phyloP scores from a whole-genome alignment of 2,329 filamentous ascomycete genomes.

The Aspergillus proliferans region DNA sequence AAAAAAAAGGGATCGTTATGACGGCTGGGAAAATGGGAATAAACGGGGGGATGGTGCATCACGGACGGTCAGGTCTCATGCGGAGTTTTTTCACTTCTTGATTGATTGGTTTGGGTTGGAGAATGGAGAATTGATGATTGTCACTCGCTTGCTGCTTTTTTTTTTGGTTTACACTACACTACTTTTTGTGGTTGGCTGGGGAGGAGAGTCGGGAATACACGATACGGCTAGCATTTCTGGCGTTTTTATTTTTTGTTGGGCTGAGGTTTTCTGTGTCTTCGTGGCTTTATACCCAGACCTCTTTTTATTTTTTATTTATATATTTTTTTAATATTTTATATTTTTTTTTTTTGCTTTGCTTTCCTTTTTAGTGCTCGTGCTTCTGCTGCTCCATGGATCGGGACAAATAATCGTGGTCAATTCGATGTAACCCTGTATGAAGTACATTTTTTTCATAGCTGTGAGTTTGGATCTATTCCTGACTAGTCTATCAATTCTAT shows the following conservation, averaged over 20 bases:
- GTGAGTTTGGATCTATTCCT: too few relatives aligned
- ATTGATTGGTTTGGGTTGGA: not conserved
- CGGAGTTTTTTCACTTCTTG: not conserved
- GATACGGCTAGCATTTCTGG: not conserved
- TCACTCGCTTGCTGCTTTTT: too few relatives aligned
- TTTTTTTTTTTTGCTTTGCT: not conserved
- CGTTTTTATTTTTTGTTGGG: slow-evolving; percentile 1
- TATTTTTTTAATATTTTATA: not conserved
- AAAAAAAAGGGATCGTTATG: not conserved
- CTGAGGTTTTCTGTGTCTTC: not conserved
- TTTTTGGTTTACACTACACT: too few relatives aligned
- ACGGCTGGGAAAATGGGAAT: too few relatives aligned
- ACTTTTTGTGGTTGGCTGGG: not conserved
- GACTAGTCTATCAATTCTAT: too few relatives aligned
- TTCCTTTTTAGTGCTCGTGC: too few relatives aligned
- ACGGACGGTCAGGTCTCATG: not conserved
- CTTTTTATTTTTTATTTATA: slow-evolving; percentile 1
- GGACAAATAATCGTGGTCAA: too few relatives aligned
- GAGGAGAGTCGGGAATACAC: not conserved
- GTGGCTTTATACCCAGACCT: not conserved
- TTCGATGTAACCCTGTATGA: too few relatives aligned
- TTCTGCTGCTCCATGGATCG: too few relatives aligned
- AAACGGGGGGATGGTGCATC: not conserved
- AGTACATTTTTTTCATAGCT: too few relatives aligned
- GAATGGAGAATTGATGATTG: too few relatives aligned